Base-by-base conservation (phyloP, 1,284 basidiomycete genomes). In the Apiotrichum akiyoshidainum region DNA sequence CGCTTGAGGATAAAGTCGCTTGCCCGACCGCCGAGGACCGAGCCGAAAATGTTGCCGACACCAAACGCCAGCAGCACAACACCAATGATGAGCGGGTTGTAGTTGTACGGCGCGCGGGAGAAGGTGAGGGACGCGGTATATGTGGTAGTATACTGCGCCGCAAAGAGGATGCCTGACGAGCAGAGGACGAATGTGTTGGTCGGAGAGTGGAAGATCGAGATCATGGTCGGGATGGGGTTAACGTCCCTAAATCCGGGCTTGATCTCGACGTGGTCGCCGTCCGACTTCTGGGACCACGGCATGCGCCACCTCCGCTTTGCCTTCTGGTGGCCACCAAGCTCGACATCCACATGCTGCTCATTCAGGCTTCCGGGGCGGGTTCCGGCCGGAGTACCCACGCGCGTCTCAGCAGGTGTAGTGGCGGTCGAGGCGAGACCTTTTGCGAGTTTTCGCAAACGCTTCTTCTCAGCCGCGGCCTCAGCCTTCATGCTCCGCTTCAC, bases 41-140 rank as follows among this genome's bases (percentile, higher is more conserved):
- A 87, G 4, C 91, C 91, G 2, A 78, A 68, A 35, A 90, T 80
- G 63, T 82, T 85, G 8, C 89, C 89, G 74, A 79, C 56, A 5
- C 90, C 91, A 63, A 86, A 89, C 0, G 86, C 78, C 19, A 94
- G 82, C 10, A 92, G 81, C 9, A 90, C 84, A 26, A 92, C 75
- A 12, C 91, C 91, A 55, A 89, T 84, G 53, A 85, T 80, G 4
- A 92, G 79, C 0, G 91, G 80, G 54, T 84, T 79, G 73, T 87
- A 92, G 37, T 82, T 75, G 68, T 93, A 93, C 10, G 81, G 78
- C 31, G 79, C 77, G 73, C 82, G 33, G 7, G 73, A 69, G 10
- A 78, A 69, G 1, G 87, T 89, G 52, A 87, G 80, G 12, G 88
- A 82, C 13, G 85, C 85, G 0, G 89, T 90, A 72, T 90, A 92